Conservation (phyloP, 192 early-diverging fungal species). For the Borealophlyctis nickersoniae region DNA sequence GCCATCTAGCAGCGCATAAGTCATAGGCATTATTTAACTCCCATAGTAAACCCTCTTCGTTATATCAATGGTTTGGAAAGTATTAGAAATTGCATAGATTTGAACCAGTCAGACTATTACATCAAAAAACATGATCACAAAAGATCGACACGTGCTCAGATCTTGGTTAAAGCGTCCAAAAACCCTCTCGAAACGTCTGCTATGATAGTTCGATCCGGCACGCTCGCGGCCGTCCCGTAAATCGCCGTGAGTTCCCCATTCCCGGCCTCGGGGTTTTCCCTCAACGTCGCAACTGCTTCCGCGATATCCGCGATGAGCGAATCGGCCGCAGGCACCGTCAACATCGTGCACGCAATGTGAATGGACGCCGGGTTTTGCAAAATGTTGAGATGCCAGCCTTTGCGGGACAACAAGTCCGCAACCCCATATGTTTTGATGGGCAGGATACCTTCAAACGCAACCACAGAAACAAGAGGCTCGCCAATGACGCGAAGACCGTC, state of each 20-base stretch:
- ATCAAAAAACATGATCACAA: too few relatives aligned
- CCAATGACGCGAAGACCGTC: constrained; percentile 72
- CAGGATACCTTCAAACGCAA: constrained; percentile 72
- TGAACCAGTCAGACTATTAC: too few relatives aligned
- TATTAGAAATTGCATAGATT: too few relatives aligned
- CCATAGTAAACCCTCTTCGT: too few relatives aligned
- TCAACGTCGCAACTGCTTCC: constrained; percentile 66
- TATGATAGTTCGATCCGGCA: constrained; percentile 83
- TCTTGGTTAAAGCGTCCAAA: constrained; percentile 73
- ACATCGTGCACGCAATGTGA: constrained; percentile 86
- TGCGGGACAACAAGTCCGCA: constrained; percentile 73
- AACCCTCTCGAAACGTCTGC: constrained; percentile 84
- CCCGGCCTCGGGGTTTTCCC: constrained; percentile 64
- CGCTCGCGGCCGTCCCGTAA: constrained; percentile 86
- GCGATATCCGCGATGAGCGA: constrained; percentile 75
- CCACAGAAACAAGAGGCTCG: constrained; percentile 74
- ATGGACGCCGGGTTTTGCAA: constrained; percentile 86
- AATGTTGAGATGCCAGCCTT: constrained; percentile 83
- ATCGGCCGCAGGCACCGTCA: constrained; percentile 65
- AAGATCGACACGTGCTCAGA: constrained; percentile 14
- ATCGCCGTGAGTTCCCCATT: constrained; percentile 79
- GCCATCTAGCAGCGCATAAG: too few relatives aligned
- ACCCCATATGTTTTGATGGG: constrained; percentile 82
- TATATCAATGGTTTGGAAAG: too few relatives aligned
- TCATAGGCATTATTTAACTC: too few relatives aligned